Percentiles rank a stretch among this genome's conserved stretches.
These are phyloP conservation scores for Orychophragmus violaceus DNA, from an alignment of 345 rosid species.

Conservation along the genomic window DNA sequence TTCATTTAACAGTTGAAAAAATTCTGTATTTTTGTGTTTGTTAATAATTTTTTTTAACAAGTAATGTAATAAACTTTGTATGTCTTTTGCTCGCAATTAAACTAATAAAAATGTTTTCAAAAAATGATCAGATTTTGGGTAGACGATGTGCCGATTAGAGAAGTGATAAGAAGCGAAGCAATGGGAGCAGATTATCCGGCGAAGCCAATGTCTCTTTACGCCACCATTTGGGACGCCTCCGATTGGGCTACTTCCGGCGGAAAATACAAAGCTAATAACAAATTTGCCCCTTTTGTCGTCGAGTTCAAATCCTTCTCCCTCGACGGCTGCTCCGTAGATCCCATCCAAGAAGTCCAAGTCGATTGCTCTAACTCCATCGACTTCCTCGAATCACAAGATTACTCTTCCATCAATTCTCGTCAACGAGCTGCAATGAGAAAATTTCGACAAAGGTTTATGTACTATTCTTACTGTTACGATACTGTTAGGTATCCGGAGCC, in stretches of 20 bases:
- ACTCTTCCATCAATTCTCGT: conserved; percentile 31
- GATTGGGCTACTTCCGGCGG: conserved; percentile 94
- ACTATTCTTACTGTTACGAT: conserved; percentile 89
- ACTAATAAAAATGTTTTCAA: neutral
- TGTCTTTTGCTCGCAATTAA: neutral
- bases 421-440: conserved; percentile 53
- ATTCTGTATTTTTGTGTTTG: neutral
- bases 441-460: conserved; percentile 71
- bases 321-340: conserved; percentile 65
- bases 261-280: conserved; percentile 58
- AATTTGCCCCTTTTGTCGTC: conserved; percentile 65
- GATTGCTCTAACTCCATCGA: conserved; percentile 33
- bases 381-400: conserved; percentile 39
- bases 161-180: conserved; percentile 48
- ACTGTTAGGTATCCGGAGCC: conserved; percentile 46
- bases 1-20: too few relatives aligned
- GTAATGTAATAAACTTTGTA: neutral
- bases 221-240: conserved; percentile 98
- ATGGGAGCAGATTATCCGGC: conserved; percentile 83
- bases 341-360: conserved; percentile 43
- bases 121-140: conserved; percentile 61
- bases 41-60: too few relatives aligned
- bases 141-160: conserved; percentile 83
- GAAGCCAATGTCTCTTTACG: conserved; percentile 83
- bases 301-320: conserved; percentile 61